Percentiles rank a stretch among this genome's conserved stretches.
phyloP scores from a whole-genome alignment of 2,329 filamentous ascomycete species.

The Colletotrichum destructivum region DNA sequence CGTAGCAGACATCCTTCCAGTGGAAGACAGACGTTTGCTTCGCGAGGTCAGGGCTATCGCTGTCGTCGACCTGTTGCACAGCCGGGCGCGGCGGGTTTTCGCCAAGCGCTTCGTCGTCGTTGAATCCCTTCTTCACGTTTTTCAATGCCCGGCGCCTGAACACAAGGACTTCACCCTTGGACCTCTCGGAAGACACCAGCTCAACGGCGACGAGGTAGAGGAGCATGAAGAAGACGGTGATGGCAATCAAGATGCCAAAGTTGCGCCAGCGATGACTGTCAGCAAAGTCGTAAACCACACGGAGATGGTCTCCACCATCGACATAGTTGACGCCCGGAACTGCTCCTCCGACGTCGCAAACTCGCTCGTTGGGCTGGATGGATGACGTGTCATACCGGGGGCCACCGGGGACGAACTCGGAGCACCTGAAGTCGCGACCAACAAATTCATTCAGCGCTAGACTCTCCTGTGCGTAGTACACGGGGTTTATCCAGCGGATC shows the following conservation, averaged over 20 bases:
- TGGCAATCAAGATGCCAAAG: slow-evolving; percentile 69
- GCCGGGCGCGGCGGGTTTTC: neutral
- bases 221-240: slow-evolving; percentile 63
- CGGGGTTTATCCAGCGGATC: slow-evolving; percentile 70
- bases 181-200: slow-evolving; percentile 61
- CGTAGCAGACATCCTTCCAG: slow-evolving; percentile 78
- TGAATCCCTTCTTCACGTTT: neutral
- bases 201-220: slow-evolving; percentile 67
- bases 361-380: slow-evolving; percentile 45
- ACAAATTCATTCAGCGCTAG: slow-evolving; percentile 77
- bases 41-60: slow-evolving; percentile 41
- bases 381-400: slow-evolving; percentile 41
- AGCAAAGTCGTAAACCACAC: slow-evolving; percentile 59
- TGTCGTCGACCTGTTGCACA: neutral
- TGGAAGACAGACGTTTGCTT: slow-evolving; percentile 76
- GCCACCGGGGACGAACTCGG: slow-evolving; percentile 42
- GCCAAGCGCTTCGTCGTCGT: neutral
- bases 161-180: slow-evolving; percentile 73
- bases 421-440: slow-evolving; percentile 60
- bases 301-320: slow-evolving; percentile 61
- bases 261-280: slow-evolving; percentile 66
- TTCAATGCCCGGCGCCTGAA: slow-evolving; percentile 63
- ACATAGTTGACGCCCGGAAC: slow-evolving; percentile 58
- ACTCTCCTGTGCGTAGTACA: slow-evolving; percentile 75
- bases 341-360: slow-evolving; percentile 63